A percentile compares a stretch with the other conserved stretches of the same genome.
Evolutionary conservation across 1,284 basidiomycete species (phyloP).

Genomic region (Exsudoporus floridanus): DNA sequence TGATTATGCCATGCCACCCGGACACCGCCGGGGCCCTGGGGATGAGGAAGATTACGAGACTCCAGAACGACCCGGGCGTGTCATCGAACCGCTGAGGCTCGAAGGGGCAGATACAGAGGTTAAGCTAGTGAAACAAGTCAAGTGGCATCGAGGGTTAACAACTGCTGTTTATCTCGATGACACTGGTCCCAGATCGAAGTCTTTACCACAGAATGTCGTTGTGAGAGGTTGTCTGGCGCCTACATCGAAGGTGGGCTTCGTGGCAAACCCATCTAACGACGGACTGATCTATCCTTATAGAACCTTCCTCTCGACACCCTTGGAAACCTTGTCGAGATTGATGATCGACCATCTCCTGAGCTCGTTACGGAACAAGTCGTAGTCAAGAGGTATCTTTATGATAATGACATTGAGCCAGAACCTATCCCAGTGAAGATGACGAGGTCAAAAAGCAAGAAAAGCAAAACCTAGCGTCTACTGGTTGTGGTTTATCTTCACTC

Average conservation of each 20-base stretch:
- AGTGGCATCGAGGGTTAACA: slow-evolving; percentile 75
- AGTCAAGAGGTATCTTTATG: slow-evolving; percentile 82
- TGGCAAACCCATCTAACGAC: not conserved
- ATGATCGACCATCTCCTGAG: slow-evolving; percentile 54
- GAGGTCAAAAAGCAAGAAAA: slow-evolving; percentile 45
- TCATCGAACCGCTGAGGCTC: slow-evolving; percentile 38
- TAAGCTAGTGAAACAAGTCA: slow-evolving; percentile 57
- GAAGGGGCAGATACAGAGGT: slow-evolving; percentile 39
- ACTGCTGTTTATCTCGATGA: slow-evolving; percentile 62
- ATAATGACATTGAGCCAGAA: slow-evolving; percentile 60
- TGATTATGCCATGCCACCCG: slow-evolving; percentile 34
- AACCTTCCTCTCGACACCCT: slow-evolving; percentile 65
- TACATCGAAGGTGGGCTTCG: slow-evolving; percentile 56
- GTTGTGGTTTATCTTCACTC: slow-evolving; percentile 18
- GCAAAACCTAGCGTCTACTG: slow-evolving; percentile 29
- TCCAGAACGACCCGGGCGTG: slow-evolving; percentile 47
- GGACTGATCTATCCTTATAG: slow-evolving; percentile 39
- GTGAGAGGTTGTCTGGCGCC: slow-evolving; percentile 66
- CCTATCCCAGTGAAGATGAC: slow-evolving; percentile 49
- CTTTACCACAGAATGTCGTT: slow-evolving; percentile 42
- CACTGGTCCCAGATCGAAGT: slow-evolving; percentile 49
- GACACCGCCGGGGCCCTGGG: slow-evolving; percentile 65
- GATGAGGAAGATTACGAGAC: slow-evolving; percentile 83
- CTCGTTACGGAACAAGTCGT: slow-evolving; percentile 66
- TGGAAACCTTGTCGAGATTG: slow-evolving; percentile 70